phyloP scores from a whole-genome alignment of 345 rosid species.

The Citrus unshiu region DNA sequence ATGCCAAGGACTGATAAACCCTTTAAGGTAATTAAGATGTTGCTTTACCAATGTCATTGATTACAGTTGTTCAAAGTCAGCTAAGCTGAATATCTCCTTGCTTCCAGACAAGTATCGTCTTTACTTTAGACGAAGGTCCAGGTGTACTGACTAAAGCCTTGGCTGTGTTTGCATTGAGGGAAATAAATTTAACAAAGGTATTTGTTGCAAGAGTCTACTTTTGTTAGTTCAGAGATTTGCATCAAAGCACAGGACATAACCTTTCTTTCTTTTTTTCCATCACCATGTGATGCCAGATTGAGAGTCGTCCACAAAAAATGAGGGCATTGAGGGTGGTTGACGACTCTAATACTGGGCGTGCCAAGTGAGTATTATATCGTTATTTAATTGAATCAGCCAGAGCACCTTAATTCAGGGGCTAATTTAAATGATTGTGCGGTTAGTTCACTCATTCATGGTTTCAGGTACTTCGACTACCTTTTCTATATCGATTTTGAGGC shows the following conservation, averaged over 20 bases:
- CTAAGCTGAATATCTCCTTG: background rate
- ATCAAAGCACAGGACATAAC: background rate
- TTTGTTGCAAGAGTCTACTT: background rate
- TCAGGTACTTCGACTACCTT: constrained; percentile 50
- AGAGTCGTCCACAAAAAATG: constrained; percentile 54
- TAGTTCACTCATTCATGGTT: background rate
- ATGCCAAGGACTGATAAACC: constrained; percentile 37
- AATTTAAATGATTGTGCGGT: background rate
- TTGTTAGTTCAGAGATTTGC: background rate
- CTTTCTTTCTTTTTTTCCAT: background rate
- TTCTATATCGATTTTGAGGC: constrained; percentile 58
- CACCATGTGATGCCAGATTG: constrained; percentile 29
- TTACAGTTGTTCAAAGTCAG: background rate
- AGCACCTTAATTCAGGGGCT: background rate
- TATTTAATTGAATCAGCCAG: background rate
- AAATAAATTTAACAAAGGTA: constrained; percentile 51
- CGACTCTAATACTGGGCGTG: constrained; percentile 47
- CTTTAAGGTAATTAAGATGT: constrained; percentile 27
- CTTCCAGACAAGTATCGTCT: constrained; percentile 46
- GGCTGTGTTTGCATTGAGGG: constrained; percentile 52
- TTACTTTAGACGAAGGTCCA: constrained; percentile 52
- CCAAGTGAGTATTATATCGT: constrained; percentile 35
- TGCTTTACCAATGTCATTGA: background rate
- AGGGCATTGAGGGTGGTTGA: constrained; percentile 44
- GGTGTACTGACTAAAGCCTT: constrained; percentile 51